Percentiles rank a stretch among this genome's conserved stretches.
Evolutionary conservation across 306 rosid genomes (phyloP).

Genomic region (Benincasa hispida): DNA sequence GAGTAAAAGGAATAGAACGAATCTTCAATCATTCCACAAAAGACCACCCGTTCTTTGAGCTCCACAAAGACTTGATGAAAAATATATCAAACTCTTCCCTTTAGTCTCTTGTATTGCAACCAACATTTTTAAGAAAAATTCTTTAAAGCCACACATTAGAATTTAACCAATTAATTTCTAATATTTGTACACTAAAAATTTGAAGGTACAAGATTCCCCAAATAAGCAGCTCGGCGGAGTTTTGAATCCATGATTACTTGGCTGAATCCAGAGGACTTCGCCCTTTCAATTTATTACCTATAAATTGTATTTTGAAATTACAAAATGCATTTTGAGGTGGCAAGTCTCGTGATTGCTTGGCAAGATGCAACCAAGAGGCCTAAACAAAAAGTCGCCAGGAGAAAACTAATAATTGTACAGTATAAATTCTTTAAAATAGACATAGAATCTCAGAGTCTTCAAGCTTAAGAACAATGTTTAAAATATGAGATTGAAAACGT

Average conservation of each 20-base stretch:
- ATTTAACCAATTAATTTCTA: neutral
- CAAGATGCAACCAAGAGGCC: neutral
- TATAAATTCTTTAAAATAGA: neutral
- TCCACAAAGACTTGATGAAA: no score
- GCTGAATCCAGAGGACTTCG: neutral
- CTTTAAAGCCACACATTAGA: no score
- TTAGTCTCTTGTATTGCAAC: no score
- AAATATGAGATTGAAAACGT: neutral
- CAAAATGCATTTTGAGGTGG: neutral
- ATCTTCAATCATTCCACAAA: no score
- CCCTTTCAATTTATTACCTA: neutral
- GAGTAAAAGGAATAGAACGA: no score
- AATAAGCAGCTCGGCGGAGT: neutral
- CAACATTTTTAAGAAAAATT: no score
- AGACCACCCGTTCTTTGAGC: no score
- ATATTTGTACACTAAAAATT: neutral
- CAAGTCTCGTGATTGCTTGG: neutral
- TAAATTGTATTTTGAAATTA: neutral
- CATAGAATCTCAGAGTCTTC: neutral
- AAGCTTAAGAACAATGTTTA: neutral
- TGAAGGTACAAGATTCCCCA: neutral
- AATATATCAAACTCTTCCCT: no score
- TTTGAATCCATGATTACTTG: neutral
- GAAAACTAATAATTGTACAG: neutral
- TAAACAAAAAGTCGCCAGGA: neutral